Conservation (phyloP, 805 yeast genomes). For the Starmera quercuum region DNA sequence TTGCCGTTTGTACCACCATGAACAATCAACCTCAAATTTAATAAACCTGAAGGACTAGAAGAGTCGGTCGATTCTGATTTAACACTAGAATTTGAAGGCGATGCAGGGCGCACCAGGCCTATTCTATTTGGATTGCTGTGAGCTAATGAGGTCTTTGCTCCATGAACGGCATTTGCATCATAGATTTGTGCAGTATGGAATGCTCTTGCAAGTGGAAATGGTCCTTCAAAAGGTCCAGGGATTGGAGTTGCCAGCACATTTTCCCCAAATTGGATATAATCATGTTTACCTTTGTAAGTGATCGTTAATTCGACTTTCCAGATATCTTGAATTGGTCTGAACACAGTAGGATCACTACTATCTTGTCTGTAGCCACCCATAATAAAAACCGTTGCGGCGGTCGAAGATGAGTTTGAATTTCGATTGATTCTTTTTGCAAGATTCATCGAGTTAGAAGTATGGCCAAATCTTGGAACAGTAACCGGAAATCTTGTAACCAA, state of each 20-base stretch:
- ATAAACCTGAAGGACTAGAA: background rate
- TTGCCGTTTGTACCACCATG: slow-evolving; percentile 32
- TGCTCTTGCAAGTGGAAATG: slow-evolving; percentile 28
- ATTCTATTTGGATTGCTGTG: background rate
- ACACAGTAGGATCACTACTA: slow-evolving; percentile 15
- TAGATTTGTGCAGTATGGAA: slow-evolving; percentile 24
- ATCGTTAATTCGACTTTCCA: slow-evolving; percentile 35
- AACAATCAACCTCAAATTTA: slow-evolving; percentile 16
- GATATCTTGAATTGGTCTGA: slow-evolving; percentile 30
- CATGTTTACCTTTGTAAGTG: slow-evolving; percentile 25
- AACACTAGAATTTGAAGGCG: slow-evolving; percentile 2
- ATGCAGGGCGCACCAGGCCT: slow-evolving; percentile 2
- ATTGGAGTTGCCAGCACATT: slow-evolving; percentile 26
- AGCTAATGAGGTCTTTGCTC: background rate
- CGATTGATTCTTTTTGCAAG: slow-evolving; percentile 3
- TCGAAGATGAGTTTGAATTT: background rate
- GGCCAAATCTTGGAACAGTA: slow-evolving; percentile 32
- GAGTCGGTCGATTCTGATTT: background rate
- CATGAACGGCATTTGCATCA: slow-evolving; percentile 10
- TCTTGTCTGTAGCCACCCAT: slow-evolving; percentile 42
- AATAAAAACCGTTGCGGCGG: slow-evolving; percentile 27
- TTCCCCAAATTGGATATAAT: slow-evolving; percentile 29
- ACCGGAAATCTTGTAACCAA: slow-evolving; percentile 22
- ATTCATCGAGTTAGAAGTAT: slow-evolving; percentile 23
- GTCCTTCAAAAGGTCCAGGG: slow-evolving; percentile 6